Percentiles rank a stretch among this genome's conserved stretches.
Conservation (phyloP, 2,329 filamentous ascomycete species). For the Neonectria neomacrospora region DNA sequence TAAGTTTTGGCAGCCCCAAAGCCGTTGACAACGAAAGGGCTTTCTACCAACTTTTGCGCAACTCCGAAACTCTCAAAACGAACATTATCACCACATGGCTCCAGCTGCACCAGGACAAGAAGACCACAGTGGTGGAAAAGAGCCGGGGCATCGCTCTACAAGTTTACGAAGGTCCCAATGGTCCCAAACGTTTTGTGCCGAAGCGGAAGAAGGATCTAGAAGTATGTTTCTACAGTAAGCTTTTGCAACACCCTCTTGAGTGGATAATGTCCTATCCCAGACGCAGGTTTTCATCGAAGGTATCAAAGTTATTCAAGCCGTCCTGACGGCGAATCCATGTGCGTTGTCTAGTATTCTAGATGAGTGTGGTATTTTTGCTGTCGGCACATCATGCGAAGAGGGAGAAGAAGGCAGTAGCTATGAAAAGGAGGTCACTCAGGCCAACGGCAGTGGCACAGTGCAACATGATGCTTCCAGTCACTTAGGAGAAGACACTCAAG, state of each 20-base stretch:
- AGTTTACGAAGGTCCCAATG: conserved; percentile 14
- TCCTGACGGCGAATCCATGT: not conserved
- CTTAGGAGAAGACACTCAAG: not conserved
- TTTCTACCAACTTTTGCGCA: conserved; percentile 23
- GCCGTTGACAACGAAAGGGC: not conserved
- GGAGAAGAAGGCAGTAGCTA: not conserved
- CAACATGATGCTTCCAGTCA: not conserved
- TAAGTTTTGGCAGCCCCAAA: conserved; percentile 30
- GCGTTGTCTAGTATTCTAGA: not conserved
- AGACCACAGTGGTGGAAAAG: not conserved
- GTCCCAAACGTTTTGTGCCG: conserved; percentile 28
- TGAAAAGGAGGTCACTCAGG: not conserved
- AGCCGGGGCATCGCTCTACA: conserved; percentile 28
- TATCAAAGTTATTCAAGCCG: not conserved
- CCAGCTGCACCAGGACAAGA: conserved; percentile 15
- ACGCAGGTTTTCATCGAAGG: not conserved
- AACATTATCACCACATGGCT: conserved; percentile 25
- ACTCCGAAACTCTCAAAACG: conserved; percentile 26
- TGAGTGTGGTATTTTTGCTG: not conserved
- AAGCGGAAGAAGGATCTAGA: conserved; percentile 22
- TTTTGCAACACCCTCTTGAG: conserved; percentile 26
- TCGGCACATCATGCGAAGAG: not conserved
- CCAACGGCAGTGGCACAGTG: not conserved
- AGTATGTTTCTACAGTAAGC: conserved; percentile 28
- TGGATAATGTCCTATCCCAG: conserved; percentile 36